phyloP scores from a whole-genome alignment of 2,329 filamentous ascomycete genomes.

The Alternaria triticina region DNA sequence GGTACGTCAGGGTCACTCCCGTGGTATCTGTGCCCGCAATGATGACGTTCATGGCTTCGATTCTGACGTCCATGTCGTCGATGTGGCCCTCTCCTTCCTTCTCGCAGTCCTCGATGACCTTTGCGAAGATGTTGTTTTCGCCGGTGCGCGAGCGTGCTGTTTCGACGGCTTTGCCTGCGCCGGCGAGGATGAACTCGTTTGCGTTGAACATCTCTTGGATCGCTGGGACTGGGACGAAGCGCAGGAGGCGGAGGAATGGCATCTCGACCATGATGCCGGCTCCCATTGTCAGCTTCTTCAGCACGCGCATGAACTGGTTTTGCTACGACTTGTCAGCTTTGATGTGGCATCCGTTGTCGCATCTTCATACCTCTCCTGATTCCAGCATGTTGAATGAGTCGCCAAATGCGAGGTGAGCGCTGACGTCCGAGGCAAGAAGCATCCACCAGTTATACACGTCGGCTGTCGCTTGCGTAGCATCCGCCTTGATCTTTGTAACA shows the following conservation, averaged over 20 bases:
- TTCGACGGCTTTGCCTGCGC: constrained; percentile 39
- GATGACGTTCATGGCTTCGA: constrained; percentile 44
- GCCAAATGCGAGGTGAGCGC: constrained; percentile 47
- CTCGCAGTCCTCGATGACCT: constrained; percentile 40
- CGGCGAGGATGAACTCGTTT: constrained; percentile 40
- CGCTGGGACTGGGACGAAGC: constrained; percentile 35
- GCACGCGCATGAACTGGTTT: constrained; percentile 46
- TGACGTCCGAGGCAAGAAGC: constrained; percentile 50
- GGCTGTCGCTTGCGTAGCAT: constrained; percentile 30
- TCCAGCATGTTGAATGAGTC: constrained; percentile 50
- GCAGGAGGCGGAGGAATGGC: constrained; percentile 43
- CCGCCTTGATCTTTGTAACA: constrained; percentile 39
- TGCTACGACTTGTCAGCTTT: constrained; percentile 13
- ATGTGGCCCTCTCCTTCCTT: constrained; percentile 38
- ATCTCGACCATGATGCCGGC: constrained; percentile 47
- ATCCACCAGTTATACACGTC: constrained; percentile 49
- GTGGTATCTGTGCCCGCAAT: constrained; percentile 47
- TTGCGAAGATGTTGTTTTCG: constrained; percentile 43
- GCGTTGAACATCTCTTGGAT: constrained; percentile 46
- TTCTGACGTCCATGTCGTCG: constrained; percentile 41
- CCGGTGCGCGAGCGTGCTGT: constrained; percentile 38
- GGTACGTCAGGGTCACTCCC: constrained; percentile 42
- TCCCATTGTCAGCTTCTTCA: constrained; percentile 45
- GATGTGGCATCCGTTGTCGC: background rate
- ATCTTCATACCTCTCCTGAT: constrained; percentile 38